These are phyloP conservation scores for Trichosporon faecale DNA, from an alignment of 1,284 basidiomycete species.

Conservation along the genomic window DNA sequence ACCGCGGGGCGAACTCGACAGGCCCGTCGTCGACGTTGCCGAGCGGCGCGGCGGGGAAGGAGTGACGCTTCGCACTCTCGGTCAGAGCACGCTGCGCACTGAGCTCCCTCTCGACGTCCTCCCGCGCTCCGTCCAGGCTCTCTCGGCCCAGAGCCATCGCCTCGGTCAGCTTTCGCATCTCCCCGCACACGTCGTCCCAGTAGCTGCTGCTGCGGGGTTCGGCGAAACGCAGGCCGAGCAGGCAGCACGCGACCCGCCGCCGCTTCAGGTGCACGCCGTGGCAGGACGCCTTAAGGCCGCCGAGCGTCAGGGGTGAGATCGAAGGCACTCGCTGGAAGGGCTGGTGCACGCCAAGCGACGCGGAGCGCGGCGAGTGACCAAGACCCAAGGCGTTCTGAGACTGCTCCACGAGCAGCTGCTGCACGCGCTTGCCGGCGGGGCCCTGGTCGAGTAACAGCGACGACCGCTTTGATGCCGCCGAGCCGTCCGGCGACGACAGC, in stretches of 20 bases:
- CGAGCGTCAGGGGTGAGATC: constrained; percentile 39
- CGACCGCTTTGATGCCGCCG: constrained; percentile 11
- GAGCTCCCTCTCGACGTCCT: constrained; percentile 22
- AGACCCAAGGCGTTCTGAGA: not conserved
- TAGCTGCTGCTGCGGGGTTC: constrained; percentile 26
- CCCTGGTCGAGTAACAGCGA: constrained; percentile 13
- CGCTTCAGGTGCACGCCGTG: constrained; percentile 43
- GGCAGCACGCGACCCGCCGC: constrained; percentile 41
- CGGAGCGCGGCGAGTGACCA: not conserved
- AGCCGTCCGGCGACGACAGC: not conserved
- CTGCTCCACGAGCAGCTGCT: not conserved
- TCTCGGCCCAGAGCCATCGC: constrained; percentile 26
- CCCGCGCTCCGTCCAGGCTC: constrained; percentile 25
- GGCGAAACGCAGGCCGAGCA: constrained; percentile 40
- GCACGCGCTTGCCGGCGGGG: not conserved
- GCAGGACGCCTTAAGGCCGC: constrained; percentile 42
- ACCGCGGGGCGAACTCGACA: constrained; percentile 19
- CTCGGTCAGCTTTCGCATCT: constrained; percentile 25
- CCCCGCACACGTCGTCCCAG: constrained; percentile 32
- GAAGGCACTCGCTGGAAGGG: constrained; percentile 23
- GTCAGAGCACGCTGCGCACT: constrained; percentile 6
- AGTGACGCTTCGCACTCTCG: not conserved
- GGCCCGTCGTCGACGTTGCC: not conserved
- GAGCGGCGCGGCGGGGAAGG: not conserved
- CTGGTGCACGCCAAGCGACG: not conserved